Base-by-base conservation (phyloP, 352 stramenopile genomes). In the Phytophthora parvispora region DNA sequence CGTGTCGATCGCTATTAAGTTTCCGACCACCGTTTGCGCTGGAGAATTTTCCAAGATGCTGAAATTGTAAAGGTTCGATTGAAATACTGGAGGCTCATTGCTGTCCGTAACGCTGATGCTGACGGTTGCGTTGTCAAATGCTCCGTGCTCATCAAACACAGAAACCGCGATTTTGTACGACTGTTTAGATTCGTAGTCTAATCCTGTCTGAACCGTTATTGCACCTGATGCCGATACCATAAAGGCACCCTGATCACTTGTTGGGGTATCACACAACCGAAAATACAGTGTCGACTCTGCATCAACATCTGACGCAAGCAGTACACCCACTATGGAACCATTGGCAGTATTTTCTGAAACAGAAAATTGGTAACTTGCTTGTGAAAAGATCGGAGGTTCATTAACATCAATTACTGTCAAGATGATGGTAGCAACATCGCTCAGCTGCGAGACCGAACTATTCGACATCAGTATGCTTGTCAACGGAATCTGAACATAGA, bases 61-160 rank as follows among this genome's bases (percentile, higher is more conserved):
- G 56, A 88, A 85, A 0, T 13, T 64, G 49, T 87, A 91, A 8
- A 47, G 47, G 22, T 24, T 47, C 0, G 43, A 8, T 51, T 69
- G 49, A 61, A 89, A 91, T 1, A 77, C 29, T 7, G 83, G 83
- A 0, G 80, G 65, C 29, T 91, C 77, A 43, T 91, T 84, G 15
- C 55, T 75, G 47, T 91, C 70, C 2, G 74, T 78, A 18, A 91
- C 48, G 40, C 28, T 74, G 36, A 89, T 69, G 1, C 72, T n/a
- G 1, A 87, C 60, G 1, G 12, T 72, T 15, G 69, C 45, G 18
- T 59, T 47, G 16, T 67, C 66, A 36, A 48, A 74, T 28, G 45
- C 54, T 13, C 60, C 57, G 18, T 71, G 49, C 3, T 68, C 36
- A 64, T 77, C 58, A 10, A 62, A 18, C n/a, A 61, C 64, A 16